Evolutionary conservation across 2,329 filamentous ascomycete species (phyloP).

Genomic region (Ophiobolus disseminans): DNA sequence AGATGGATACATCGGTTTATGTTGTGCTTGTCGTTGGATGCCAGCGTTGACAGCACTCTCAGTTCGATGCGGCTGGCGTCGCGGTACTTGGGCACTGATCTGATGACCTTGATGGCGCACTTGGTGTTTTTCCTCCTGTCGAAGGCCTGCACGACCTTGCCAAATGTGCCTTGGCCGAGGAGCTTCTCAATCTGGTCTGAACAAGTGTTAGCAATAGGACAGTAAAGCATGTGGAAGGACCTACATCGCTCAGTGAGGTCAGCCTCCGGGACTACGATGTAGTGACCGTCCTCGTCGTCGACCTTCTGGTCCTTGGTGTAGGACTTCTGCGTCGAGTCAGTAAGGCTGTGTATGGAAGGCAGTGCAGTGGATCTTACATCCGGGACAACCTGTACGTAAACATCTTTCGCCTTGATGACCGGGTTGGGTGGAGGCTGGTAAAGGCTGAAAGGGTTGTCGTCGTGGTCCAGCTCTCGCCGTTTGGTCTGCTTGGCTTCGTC

Average conservation of each 20-base stretch:
- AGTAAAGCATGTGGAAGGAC: constrained; percentile 47
- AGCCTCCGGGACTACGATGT: constrained; percentile 87
- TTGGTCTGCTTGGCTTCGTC: constrained; percentile 74
- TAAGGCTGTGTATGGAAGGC: constrained; percentile 12
- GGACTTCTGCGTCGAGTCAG: constrained; percentile 50
- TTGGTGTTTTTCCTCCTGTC: constrained; percentile 78
- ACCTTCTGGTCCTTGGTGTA: constrained; percentile 70
- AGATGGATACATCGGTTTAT: constrained; percentile 97
- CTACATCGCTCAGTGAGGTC: constrained; percentile 88
- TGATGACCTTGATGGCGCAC: constrained; percentile 97
- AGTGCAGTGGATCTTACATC: constrained; percentile 59
- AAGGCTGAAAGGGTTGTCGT: constrained; percentile 73
- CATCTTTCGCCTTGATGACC: constrained; percentile 81
- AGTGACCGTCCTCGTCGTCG: constrained; percentile 97
- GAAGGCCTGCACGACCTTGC: constrained; percentile 93
- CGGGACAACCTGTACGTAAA: constrained; percentile 64
- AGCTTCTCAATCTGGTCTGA: constrained; percentile 87
- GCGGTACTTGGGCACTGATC: constrained; percentile 96
- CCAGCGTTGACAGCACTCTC: constrained; percentile 87
- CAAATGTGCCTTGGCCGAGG: constrained; percentile 95
- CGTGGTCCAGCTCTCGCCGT: constrained; percentile 71
- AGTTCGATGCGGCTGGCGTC: constrained; percentile 96
- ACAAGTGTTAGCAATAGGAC: neutral
- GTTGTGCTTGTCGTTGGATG: constrained; percentile 89
- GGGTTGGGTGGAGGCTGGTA: constrained; percentile 90